Evolutionary conservation across 192 early-diverging fungal genomes (phyloP), one percentile per base, ranked within the genome.

Genomic region (Coemansia sp.): DNA sequence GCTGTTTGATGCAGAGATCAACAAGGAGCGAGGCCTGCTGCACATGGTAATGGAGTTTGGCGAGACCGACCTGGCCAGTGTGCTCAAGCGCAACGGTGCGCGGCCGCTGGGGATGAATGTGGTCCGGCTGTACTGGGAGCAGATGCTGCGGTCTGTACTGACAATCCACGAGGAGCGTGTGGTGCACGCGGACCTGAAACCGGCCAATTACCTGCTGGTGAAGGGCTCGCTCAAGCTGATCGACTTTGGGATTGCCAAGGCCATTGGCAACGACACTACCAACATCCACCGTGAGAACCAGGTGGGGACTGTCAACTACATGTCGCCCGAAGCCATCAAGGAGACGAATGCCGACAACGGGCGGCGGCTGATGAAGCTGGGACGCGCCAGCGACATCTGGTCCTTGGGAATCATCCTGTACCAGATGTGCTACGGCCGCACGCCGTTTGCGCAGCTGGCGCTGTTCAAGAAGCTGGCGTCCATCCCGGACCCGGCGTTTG

Each of bases 171-270:
- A 90, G 29, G 72, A 81, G 44, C 87, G 85, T 9, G 91, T 98
- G 53, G 84, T 98, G 5, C 95, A 98, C 55, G 80, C 85, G 5
- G 93, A 98, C 52, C 64, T 98, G 20, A 98, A 98, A 59, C 95
- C 95, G 0, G 94, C 94, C 8, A 98, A 98, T 61, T 98, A 96
- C 56, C 57, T 98, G 8, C 52, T 98, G 14, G 88, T 92, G 5
- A 80, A 81, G 30, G 92, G 89, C 3, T 53, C 78, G 11, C 59
- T 98, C 10, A 98, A 96, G 52, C 64, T 98, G 43, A 96, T 96
- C 38, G 95, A 98, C 59, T 98, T 98, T 79, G 95, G 95, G 11
- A 96, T 96, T 56, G 90, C 95, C n/a, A 96, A 94, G 47, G 65
- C 83, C 0, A 92, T 96, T 29, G 79, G 87, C 7, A 91, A 91